Base-by-base conservation (phyloP, 2,329 filamentous ascomycete genomes). In the Thyridium curvatum region DNA sequence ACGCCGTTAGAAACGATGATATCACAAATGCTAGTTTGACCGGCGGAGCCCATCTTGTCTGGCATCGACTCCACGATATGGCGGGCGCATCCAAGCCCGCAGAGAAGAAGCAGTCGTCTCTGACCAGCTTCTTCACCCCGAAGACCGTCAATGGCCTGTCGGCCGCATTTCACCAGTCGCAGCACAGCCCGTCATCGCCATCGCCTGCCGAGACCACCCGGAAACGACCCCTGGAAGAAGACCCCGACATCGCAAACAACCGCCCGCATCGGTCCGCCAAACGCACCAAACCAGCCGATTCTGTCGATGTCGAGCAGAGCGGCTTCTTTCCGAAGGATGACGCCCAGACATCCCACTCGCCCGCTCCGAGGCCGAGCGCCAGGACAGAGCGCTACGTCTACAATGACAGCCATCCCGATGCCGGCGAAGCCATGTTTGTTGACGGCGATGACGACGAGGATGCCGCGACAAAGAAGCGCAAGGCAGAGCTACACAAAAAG, bases 71-170 rank as follows among this genome's bases (percentile, higher is more conserved):
- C 21, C 32, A n/a, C 30, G 44, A 29, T 26, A 68, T 68, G 64
- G 54, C 62, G 13, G 56, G 59, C 21, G 52, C 60, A 12, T 43
- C 68, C 1, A 68, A 68, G 37, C 48, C 64, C 0, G 49, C 62
- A 18, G 64, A 59, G 39, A 85, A 84, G 61, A 86, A 83, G 52
- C 87, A 96, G 55, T 77, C 83, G 48, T 86, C 87, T 1, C 82
- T 96, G 44, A 93, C 87, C 3, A 90, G 81, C 55, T 94, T 94
- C 64, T 94, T 94, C 58, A 76, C 79, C 1, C 79, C 78, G 12
- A 82, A 74, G 46, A 65, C 75, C 12, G 57, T 64, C 53, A 74
- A 72, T 56, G 67, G 65, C 41, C 50, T 66, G 35, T 35, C 21
- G 21, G 21, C 21, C 21, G 21, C 56, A 34, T 55, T 60, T 40